These are phyloP conservation scores for Cornus florida DNA, from an alignment of 148 eudicot genomes.

Conservation along the genomic window DNA sequence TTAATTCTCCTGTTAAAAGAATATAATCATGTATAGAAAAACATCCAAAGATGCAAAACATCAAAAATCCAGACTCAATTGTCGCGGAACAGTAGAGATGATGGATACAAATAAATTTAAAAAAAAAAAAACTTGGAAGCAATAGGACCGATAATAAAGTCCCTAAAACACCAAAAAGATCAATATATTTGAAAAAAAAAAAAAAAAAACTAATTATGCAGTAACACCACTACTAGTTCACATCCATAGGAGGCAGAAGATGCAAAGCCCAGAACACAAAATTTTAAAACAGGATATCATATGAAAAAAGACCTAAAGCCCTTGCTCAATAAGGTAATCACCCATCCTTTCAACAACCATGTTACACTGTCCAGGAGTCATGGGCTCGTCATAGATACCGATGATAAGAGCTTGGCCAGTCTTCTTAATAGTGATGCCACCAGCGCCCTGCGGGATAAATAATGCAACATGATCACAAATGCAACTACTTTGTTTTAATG, in stretches of 20 bases:
- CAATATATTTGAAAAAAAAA: no score
- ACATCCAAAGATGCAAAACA: no score
- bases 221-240: slow-evolving; percentile 7
- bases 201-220: slow-evolving; percentile 1
- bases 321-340: slow-evolving; percentile 57
- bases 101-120: no score
- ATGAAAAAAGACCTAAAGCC: slow-evolving; percentile 29
- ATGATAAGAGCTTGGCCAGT: slow-evolving; percentile 51
- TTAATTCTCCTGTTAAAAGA: no score
- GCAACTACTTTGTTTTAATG: no score
- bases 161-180: no score
- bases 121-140: no score
- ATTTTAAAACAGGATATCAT: slow-evolving; percentile 6
- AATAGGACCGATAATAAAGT: no score
- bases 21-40: no score
- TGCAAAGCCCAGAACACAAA: slow-evolving; percentile 10
- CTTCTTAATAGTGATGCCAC: slow-evolving; percentile 59
- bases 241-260: slow-evolving; percentile 12
- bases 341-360: slow-evolving; percentile 61
- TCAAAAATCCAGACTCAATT: no score
- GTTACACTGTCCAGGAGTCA: slow-evolving; percentile 68
- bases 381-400: slow-evolving; percentile 58
- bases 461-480: no score
- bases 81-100: no score
- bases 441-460: slow-evolving; percentile 38